phyloP scores from a whole-genome alignment of 805 yeast genomes.

The Trichomonascus vanleenenianus region DNA sequence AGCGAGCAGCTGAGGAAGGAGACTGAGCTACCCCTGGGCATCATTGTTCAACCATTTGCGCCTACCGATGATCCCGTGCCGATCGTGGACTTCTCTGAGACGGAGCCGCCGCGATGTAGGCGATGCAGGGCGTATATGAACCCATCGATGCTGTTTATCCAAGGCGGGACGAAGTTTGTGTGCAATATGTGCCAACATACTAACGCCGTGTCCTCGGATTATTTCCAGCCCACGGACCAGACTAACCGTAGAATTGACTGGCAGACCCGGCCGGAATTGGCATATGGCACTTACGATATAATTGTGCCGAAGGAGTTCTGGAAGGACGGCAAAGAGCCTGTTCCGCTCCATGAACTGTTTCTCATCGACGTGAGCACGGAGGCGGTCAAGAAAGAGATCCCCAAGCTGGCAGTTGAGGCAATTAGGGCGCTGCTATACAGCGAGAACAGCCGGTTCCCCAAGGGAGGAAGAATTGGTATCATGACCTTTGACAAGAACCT shows the following conservation, averaged over 20 bases:
- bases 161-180: slow-evolving; percentile 52
- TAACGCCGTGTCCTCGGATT: slow-evolving; percentile 59
- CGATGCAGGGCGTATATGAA: slow-evolving; percentile 89
- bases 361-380: slow-evolving; percentile 61
- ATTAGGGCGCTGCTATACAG: slow-evolving; percentile 49
- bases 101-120: slow-evolving; percentile 81
- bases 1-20: slow-evolving; percentile 59
- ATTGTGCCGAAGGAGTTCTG: slow-evolving; percentile 70
- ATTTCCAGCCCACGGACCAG: slow-evolving; percentile 52
- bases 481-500: slow-evolving; percentile 67
- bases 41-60: slow-evolving; percentile 83
- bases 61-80: slow-evolving; percentile 46
- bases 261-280: slow-evolving; percentile 63
- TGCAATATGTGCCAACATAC: slow-evolving; percentile 87
- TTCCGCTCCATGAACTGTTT: slow-evolving; percentile 61
- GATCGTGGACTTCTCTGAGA: slow-evolving; percentile 49
- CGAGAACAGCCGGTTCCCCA: slow-evolving; percentile 27
- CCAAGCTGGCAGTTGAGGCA: slow-evolving; percentile 60
- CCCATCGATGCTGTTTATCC: slow-evolving; percentile 64
- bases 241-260: slow-evolving; percentile 59
- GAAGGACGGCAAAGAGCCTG: slow-evolving; percentile 33
- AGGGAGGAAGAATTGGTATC: slow-evolving; percentile 53
- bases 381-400: slow-evolving; percentile 51
- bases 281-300: slow-evolving; percentile 78
- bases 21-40: slow-evolving; percentile 73